phyloP scores from a whole-genome alignment of 345 rosid species.

The Sisymbrium altissimum region DNA sequence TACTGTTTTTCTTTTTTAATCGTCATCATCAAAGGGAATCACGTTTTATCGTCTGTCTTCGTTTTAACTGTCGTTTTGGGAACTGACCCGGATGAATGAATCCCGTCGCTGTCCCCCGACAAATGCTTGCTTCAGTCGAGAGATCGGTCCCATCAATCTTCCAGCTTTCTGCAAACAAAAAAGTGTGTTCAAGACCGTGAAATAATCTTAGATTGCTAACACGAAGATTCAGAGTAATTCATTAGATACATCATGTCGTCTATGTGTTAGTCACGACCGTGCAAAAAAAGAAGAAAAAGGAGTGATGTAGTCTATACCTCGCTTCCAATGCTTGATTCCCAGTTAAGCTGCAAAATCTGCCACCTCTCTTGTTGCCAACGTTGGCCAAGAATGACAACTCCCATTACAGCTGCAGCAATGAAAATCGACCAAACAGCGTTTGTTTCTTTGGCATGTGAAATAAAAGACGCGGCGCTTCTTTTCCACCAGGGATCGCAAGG shows the following conservation, averaged over 20 bases:
- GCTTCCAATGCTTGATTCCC: conserved; percentile 62
- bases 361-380: conserved; percentile 93
- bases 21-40: conserved; percentile 27
- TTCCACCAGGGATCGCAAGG: conserved; percentile 98
- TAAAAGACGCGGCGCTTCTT: conserved; percentile 71
- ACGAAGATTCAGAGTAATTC: not conserved
- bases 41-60: not conserved
- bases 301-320: conserved; percentile 47
- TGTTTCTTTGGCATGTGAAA: conserved; percentile 78
- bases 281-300: not conserved
- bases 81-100: conserved; percentile 50
- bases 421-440: conserved; percentile 89
- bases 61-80: conserved; percentile 49
- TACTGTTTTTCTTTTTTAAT: not conserved
- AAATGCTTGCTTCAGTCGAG: conserved; percentile 73
- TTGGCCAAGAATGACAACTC: conserved; percentile 88
- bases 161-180: conserved; percentile 52
- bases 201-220: not conserved
- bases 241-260: not conserved
- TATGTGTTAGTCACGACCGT: not conserved
- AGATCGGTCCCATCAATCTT: conserved; percentile 64
- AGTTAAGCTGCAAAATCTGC: conserved; percentile 76
- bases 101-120: conserved; percentile 72
- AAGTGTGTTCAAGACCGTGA: not conserved
- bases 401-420: conserved; percentile 92